These are phyloP conservation scores for Paramyrothecium roridum DNA, from an alignment of 2,329 filamentous ascomycete species.

Conservation along the genomic window DNA sequence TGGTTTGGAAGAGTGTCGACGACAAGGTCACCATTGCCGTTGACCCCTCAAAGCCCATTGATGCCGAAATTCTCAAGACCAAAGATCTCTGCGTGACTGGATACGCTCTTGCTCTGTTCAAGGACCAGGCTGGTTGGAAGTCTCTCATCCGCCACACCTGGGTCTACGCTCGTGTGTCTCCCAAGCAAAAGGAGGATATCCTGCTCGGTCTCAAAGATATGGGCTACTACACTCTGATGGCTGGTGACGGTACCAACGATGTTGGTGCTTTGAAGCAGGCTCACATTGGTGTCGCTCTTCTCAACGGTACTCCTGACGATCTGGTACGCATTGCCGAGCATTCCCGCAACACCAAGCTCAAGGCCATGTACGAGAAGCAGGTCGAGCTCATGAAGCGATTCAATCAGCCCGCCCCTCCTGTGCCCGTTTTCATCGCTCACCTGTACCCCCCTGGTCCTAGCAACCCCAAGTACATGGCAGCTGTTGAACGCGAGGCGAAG, in stretches of 20 bases:
- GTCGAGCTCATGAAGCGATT: constrained; percentile 87
- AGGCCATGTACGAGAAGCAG: constrained; percentile 98
- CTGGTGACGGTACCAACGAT: constrained; percentile 96
- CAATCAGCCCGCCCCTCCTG: constrained; percentile 89
- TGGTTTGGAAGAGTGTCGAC: constrained; percentile 94
- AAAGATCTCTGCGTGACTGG: constrained; percentile 97
- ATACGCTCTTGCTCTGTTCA: constrained; percentile 87
- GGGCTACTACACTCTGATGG: constrained; percentile 98
- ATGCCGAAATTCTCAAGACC: constrained; percentile 72
- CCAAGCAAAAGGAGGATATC: constrained; percentile 98
- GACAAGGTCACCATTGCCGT: constrained; percentile 85
- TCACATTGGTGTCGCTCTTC: constrained; percentile 90
- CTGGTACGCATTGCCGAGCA: constrained; percentile 90
- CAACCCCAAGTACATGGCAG: constrained; percentile 94
- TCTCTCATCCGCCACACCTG: constrained; percentile 84
- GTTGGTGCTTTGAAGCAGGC: constrained; percentile 97
- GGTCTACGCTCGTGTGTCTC: constrained; percentile 97
- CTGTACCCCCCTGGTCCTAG: constrained; percentile 85
- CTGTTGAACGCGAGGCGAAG: constrained; percentile 80
- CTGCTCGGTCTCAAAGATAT: constrained; percentile 93
- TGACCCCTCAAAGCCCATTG: constrained; percentile 76
- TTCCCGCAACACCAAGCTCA: constrained; percentile 93
- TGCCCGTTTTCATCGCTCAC: constrained; percentile 89
- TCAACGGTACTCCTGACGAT: constrained; percentile 92
- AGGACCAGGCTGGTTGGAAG: constrained; percentile 71